Evolutionary conservation across 2,329 filamentous ascomycete species (phyloP).

Genomic region (Monosporascus sp.): DNA sequence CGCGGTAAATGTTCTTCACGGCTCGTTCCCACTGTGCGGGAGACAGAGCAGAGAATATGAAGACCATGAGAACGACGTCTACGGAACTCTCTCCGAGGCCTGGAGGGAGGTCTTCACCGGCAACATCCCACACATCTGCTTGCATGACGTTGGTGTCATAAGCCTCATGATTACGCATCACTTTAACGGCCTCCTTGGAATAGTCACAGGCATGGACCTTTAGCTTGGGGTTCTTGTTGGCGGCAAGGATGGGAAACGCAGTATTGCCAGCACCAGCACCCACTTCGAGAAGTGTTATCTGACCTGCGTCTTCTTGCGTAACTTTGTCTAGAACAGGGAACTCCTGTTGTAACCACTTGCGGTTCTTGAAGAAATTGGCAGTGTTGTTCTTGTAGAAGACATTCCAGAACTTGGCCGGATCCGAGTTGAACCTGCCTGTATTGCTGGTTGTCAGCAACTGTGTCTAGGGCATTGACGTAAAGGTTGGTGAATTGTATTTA

Average conservation of each 20-base stretch:
- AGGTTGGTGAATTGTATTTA: conserved; percentile 3
- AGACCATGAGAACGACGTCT: conserved; percentile 90
- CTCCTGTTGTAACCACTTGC: conserved; percentile 95
- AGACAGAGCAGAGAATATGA: conserved; percentile 90
- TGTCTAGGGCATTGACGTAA: conserved; percentile 5
- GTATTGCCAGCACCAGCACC: conserved; percentile 96
- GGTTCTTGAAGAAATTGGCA: conserved; percentile 96
- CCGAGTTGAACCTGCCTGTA: conserved; percentile 73
- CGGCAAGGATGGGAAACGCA: conserved; percentile 81
- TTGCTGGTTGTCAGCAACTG: conserved; percentile 32
- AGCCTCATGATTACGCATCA: conserved; percentile 75
- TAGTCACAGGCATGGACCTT: conserved; percentile 95
- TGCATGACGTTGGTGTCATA: conserved; percentile 70
- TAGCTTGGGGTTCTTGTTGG: conserved; percentile 76
- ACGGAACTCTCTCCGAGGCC: conserved; percentile 72
- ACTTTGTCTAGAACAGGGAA: conserved; percentile 82
- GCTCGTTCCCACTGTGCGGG: conserved; percentile 80
- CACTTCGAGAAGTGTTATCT: conserved; percentile 74
- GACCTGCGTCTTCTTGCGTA: conserved; percentile 63
- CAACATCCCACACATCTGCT: conserved; percentile 92
- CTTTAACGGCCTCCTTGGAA: conserved; percentile 87
- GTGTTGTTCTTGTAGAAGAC: conserved; percentile 97
- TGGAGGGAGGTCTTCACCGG: conserved; percentile 67
- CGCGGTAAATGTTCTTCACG: conserved; percentile 70
- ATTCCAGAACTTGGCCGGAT: conserved; percentile 97